These are phyloP conservation scores for Medicago lupulina DNA, from an alignment of 306 rosid genomes.

Conservation along the genomic window DNA sequence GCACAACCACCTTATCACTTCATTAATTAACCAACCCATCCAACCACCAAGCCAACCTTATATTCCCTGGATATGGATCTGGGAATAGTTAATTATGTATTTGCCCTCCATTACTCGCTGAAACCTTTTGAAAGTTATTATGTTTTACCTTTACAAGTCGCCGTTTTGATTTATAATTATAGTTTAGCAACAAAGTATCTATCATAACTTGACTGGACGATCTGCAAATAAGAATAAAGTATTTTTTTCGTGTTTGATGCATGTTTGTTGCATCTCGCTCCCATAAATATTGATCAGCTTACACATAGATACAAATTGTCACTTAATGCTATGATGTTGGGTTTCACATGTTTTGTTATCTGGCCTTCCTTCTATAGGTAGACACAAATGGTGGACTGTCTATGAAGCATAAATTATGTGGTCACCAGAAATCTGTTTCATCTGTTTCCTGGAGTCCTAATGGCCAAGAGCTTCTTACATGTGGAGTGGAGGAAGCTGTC, in stretches of 20 bases:
- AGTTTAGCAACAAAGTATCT: not conserved
- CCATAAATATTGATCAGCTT: constrained; percentile 7
- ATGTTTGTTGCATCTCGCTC: constrained; percentile 18
- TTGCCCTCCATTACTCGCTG: too few species aligned
- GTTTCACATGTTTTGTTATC: constrained; percentile 13
- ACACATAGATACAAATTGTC: not conserved
- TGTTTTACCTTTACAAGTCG: not conserved
- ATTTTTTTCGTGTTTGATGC: not conserved
- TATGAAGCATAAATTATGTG: constrained; percentile 70
- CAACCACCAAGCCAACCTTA: too few species aligned
- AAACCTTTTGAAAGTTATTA: too few species aligned
- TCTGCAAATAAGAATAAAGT: constrained; percentile 6
- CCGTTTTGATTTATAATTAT: not conserved
- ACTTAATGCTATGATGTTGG: constrained; percentile 10
- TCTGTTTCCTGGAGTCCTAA: constrained; percentile 88
- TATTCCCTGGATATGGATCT: too few species aligned
- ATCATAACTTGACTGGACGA: not conserved
- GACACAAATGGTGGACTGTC: constrained; percentile 57
- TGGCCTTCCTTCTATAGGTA: constrained; percentile 55
- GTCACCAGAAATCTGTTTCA: constrained; percentile 77
- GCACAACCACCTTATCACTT: too few species aligned
- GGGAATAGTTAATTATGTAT: too few species aligned
- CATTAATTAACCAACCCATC: too few species aligned
- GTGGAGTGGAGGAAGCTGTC: constrained; percentile 89
- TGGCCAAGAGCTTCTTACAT: constrained; percentile 82